Conservation (phyloP, 495 filamentous ascomycete species). For the Penicillium lividum region DNA sequence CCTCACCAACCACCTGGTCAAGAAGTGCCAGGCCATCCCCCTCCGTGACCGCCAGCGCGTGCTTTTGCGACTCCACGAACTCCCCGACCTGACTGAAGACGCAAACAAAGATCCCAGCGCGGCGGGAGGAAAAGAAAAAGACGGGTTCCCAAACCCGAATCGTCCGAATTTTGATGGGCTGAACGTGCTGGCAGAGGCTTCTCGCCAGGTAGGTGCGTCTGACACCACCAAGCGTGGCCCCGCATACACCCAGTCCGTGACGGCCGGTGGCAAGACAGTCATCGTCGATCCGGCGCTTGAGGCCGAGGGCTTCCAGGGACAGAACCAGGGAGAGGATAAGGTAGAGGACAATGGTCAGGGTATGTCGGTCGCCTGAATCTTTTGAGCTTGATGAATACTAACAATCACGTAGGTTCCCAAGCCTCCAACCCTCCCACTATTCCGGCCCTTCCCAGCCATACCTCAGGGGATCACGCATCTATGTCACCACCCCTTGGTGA, state of each 20-base stretch:
- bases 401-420: constrained; percentile 31
- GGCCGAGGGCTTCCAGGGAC: constrained; percentile 46
- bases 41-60: constrained; percentile 66
- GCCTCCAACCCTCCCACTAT: constrained; percentile 31
- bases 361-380: constrained; percentile 2
- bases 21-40: constrained; percentile 75
- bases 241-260: constrained; percentile 47
- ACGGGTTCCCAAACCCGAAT: constrained; percentile 40
- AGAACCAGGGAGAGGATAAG: constrained; percentile 22
- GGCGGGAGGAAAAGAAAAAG: constrained; percentile 30
- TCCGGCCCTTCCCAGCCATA: constrained; percentile 38
- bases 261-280: constrained; percentile 49
- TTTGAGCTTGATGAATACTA: constrained; percentile 13
- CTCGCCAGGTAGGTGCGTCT: constrained; percentile 62
- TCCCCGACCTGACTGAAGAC: constrained; percentile 43
- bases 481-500: constrained; percentile 45
- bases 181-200: constrained; percentile 80
- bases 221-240: constrained; percentile 46
- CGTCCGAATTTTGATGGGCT: constrained; percentile 70
- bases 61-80: constrained; percentile 57
- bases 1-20: constrained; percentile 72
- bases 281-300: constrained; percentile 50
- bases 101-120: constrained; percentile 38
- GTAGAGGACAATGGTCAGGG: constrained; percentile 35
- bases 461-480: constrained; percentile 37